Conservation (phyloP, 192 early-diverging fungal genomes). For the Rhizophlyctis rosea region DNA sequence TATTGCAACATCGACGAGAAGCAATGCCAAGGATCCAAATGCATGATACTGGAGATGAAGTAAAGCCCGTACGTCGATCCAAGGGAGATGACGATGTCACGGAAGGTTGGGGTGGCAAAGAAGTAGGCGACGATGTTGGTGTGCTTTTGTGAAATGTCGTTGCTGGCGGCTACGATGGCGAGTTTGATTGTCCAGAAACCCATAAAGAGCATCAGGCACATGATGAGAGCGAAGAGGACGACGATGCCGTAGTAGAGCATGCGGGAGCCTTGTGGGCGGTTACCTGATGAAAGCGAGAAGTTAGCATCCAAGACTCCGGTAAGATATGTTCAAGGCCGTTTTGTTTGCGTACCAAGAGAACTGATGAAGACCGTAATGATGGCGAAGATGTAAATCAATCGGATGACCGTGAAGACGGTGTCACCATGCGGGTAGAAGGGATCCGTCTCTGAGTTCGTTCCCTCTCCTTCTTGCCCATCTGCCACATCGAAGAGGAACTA, state of each 20-base stretch:
- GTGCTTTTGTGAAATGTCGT: conserved; percentile 1
- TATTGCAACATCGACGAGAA: conserved; percentile 50
- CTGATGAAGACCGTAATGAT: conserved; percentile 49
- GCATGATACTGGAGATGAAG: conserved; percentile 33
- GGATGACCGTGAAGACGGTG: conserved; percentile 35
- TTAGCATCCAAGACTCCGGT: conserved; percentile 60
- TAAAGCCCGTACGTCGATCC: conserved; percentile 48
- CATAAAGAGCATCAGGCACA: conserved; percentile 54
- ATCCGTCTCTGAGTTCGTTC: conserved; percentile 21
- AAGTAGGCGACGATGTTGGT: conserved; percentile 32
- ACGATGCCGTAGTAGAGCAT: conserved; percentile 67
- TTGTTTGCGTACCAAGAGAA: conserved; percentile 48
- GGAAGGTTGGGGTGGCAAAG: conserved; percentile 32
- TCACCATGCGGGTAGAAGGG: not conserved
- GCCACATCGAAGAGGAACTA: conserved; percentile 34
- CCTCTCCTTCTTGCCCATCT: conserved; percentile 31
- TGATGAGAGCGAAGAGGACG: conserved; percentile 76
- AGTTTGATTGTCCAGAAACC: conserved; percentile 40
- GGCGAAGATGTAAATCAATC: conserved; percentile 33
- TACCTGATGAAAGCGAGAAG: conserved; percentile 55
- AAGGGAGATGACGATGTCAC: conserved; percentile 39
- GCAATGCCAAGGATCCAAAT: conserved; percentile 50
- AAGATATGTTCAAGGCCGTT: conserved; percentile 57
- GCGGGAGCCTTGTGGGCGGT: conserved; percentile 54
- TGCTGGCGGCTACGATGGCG: conserved; percentile 18